A percentile compares a stretch with the other conserved stretches of the same genome.
Evolutionary conservation across 768 basidiomycete genomes (phyloP).

Genomic region (Kwoniella newhampshirensis): DNA sequence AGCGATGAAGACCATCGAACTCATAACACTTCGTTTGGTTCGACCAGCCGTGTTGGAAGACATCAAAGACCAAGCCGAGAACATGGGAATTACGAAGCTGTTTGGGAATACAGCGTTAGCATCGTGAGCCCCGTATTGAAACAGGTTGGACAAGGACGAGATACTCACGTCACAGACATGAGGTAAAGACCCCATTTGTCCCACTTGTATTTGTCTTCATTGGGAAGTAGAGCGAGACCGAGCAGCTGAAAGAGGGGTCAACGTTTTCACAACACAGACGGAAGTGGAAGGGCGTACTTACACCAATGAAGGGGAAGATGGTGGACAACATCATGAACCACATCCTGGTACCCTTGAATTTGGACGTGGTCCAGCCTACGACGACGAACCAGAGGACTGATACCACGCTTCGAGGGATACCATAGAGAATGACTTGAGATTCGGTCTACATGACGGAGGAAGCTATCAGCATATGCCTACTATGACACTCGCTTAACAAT

Average conservation of each 20-base stretch:
- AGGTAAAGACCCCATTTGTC: constrained; percentile 17
- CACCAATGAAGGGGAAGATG: constrained; percentile 5
- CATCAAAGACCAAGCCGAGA: constrained; percentile 33
- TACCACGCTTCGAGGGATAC: constrained; percentile 5
- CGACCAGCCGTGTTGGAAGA: constrained; percentile 32
- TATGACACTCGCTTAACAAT: background rate
- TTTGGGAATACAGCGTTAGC: background rate
- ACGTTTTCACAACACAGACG: no score
- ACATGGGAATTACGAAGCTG: constrained; percentile 24
- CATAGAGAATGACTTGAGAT: no score
- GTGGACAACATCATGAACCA: constrained; percentile 9
- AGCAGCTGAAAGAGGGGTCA: no score
- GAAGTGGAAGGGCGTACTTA: no score
- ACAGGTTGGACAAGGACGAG: background rate
- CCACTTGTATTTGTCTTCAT: constrained; percentile 6
- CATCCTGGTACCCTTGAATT: constrained; percentile 7
- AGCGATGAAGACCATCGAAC: constrained; percentile 22
- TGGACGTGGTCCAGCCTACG: background rate
- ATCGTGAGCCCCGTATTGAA: background rate
- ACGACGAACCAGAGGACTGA: constrained; percentile 15
- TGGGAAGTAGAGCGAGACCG: background rate
- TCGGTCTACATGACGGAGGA: no score
- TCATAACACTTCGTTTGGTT: constrained; percentile 37
- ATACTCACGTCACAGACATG: constrained; percentile 26
- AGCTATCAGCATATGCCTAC: no score